Conservation (phyloP, 106 monocot genomes). For the Dendrobium nobile region DNA sequence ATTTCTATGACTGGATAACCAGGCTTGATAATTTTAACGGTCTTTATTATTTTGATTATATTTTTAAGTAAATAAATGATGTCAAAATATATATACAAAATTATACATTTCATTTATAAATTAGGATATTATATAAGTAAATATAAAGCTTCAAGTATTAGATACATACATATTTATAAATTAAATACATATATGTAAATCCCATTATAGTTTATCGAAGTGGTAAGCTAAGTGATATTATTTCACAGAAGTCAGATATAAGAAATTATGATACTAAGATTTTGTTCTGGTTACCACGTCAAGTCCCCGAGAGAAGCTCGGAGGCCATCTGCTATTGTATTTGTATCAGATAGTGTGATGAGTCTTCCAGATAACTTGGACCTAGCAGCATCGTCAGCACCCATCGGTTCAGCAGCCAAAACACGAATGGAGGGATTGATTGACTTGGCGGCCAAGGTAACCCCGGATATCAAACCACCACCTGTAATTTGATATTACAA, state of each 20-base stretch:
- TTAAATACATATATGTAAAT: too few relatives aligned
- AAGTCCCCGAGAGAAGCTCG: conserved; percentile 85
- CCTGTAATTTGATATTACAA: conserved; percentile 27
- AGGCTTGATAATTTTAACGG: not conserved
- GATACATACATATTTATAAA: too few relatives aligned
- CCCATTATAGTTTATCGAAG: too few relatives aligned
- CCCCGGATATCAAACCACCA: conserved; percentile 89
- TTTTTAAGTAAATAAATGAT: too few relatives aligned
- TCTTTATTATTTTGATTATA: too few relatives aligned
- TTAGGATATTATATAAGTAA: too few relatives aligned
- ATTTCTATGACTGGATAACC: not conserved
- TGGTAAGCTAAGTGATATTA: not conserved
- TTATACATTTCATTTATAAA: too few relatives aligned
- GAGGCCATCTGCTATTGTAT: conserved; percentile 95
- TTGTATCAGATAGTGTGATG: conserved; percentile 40
- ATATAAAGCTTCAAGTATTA: too few relatives aligned
- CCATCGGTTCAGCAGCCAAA: conserved; percentile 85
- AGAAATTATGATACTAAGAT: not conserved
- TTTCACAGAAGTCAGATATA: not conserved
- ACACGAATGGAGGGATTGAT: conserved; percentile 76
- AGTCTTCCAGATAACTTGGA: conserved; percentile 75
- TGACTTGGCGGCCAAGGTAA: conserved; percentile 80
- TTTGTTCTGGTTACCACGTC: conserved; percentile 53
- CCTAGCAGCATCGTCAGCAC: conserved; percentile 86
- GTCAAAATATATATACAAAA: too few relatives aligned